phyloP scores from a whole-genome alignment of 805 yeast species.

The Kodamaea nitidulidarum region DNA sequence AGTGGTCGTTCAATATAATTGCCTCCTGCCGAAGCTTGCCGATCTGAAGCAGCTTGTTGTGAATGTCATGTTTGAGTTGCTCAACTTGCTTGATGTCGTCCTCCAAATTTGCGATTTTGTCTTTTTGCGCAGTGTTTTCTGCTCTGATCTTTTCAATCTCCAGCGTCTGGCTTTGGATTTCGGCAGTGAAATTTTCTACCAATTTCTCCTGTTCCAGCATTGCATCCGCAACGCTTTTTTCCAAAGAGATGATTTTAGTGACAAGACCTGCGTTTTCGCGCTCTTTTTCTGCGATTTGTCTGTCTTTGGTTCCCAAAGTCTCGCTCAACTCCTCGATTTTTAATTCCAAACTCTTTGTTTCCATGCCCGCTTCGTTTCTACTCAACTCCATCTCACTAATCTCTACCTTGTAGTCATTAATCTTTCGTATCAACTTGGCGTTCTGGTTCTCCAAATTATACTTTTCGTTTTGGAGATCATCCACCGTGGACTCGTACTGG shows the following conservation, averaged over 20 bases:
- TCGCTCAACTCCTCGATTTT: slow-evolving; percentile 44
- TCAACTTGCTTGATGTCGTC: slow-evolving; percentile 32
- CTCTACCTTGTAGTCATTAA: slow-evolving; percentile 38
- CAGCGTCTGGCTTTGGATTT: slow-evolving; percentile 1
- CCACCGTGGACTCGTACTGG: slow-evolving; percentile 34
- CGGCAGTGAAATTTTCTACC: background rate
- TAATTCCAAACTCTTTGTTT: slow-evolving; percentile 38
- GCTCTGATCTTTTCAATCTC: slow-evolving; percentile 25
- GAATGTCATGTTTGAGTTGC: slow-evolving; percentile 52
- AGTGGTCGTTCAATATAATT: slow-evolving; percentile 86
- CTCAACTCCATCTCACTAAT: slow-evolving; percentile 38
- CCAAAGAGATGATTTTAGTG: background rate
- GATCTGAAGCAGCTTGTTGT: slow-evolving; percentile 63
- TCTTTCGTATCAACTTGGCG: slow-evolving; percentile 35
- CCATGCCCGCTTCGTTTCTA: slow-evolving; percentile 35
- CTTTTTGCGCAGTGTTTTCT: slow-evolving; percentile 18
- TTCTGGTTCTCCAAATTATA: slow-evolving; percentile 38
- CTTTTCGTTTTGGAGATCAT: slow-evolving; percentile 33
- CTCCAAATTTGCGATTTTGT: slow-evolving; percentile 13
- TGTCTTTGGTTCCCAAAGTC: slow-evolving; percentile 30
- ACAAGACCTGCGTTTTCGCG: slow-evolving; percentile 16
- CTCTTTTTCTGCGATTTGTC: slow-evolving; percentile 15
- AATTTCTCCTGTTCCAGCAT: slow-evolving; percentile 4
- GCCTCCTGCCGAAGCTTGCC: slow-evolving; percentile 95
- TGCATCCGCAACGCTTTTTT: background rate